These are phyloP conservation scores for Bigelowiella natans DNA, from an alignment of 78 protist genomes.

Conservation along the genomic window DNA sequence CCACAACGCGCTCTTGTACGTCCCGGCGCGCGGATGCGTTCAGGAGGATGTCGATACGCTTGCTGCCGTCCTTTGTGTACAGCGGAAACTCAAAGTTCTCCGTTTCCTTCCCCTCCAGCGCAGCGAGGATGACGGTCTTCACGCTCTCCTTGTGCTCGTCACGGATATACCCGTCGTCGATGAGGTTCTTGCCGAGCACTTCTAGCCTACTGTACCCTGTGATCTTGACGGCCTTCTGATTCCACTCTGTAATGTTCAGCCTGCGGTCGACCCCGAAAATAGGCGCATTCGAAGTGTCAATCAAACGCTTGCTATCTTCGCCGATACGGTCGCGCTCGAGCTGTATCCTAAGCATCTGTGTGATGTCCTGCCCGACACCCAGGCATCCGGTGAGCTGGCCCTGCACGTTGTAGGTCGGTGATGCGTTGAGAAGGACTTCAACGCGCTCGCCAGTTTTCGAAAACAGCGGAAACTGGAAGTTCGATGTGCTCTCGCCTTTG, in stretches of 20 bases:
- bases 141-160: neutral
- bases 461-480: slow-evolving; percentile 14
- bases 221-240: neutral
- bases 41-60: neutral
- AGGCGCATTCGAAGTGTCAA: slow-evolving; percentile 8
- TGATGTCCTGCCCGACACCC: slow-evolving; percentile 7
- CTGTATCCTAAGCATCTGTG: neutral
- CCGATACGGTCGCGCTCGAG: neutral
- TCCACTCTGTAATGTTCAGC: neutral
- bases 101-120: neutral
- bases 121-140: neutral
- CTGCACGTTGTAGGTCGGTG: neutral
- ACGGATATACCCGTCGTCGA: neutral
- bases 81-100: slow-evolving; percentile 14
- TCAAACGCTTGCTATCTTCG: neutral
- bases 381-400: neutral
- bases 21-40: neutral
- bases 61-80: neutral
- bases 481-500: neutral
- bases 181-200: neutral
- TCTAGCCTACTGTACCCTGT: neutral
- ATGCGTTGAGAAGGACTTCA: neutral
- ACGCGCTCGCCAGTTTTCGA: neutral
- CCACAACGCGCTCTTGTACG: neutral
- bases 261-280: neutral